Base-by-base conservation (phyloP, 2,329 filamentous ascomycete species). In the Albifimbria verrucaria region DNA sequence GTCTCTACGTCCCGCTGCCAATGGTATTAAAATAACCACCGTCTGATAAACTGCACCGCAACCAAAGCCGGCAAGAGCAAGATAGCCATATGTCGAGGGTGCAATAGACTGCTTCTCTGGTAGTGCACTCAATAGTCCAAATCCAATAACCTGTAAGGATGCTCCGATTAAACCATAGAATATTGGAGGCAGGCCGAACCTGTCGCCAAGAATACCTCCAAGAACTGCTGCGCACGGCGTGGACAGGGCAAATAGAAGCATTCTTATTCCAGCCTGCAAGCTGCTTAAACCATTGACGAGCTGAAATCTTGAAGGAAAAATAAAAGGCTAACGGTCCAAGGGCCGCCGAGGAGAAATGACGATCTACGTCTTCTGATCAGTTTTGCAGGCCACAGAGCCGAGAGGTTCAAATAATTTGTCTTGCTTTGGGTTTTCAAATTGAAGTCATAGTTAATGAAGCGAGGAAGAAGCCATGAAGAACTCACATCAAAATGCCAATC, bases 401-500 rank as follows among this genome's bases (percentile, higher is more conserved):
- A n/a, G n/a, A n/a, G n/a, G n/a, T n/a, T n/a, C n/a, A n/a, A n/a
- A n/a, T n/a, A n/a, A n/a, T n/a, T n/a, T n/a, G n/a, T n/a, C n/a
- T n/a, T n/a, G n/a, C n/a, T n/a, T n/a, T n/a, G n/a, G n/a, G n/a
- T n/a, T n/a, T n/a, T n/a, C n/a, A n/a, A n/a, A n/a, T n/a, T n/a
- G n/a, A n/a, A n/a, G n/a, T n/a, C n/a, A n/a, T n/a, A n/a, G n/a
- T n/a, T n/a, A n/a, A n/a, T n/a, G n/a, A n/a, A n/a, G n/a, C n/a
- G n/a, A n/a, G n/a, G n/a, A n/a, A n/a, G n/a, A n/a, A n/a, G n/a
- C 44, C 9, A 26, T 11, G 4, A 26, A 18, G 25, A 36, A 32
- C 59, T 51, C 52, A 62, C 58, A 62, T 24, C 9, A 62, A 22
- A 7, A 55, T 48, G 10, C 58, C 56, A 2, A 55, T 28, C 49